Conservation (phyloP, 306 rosid genomes). For the Trifolium dubium region DNA sequence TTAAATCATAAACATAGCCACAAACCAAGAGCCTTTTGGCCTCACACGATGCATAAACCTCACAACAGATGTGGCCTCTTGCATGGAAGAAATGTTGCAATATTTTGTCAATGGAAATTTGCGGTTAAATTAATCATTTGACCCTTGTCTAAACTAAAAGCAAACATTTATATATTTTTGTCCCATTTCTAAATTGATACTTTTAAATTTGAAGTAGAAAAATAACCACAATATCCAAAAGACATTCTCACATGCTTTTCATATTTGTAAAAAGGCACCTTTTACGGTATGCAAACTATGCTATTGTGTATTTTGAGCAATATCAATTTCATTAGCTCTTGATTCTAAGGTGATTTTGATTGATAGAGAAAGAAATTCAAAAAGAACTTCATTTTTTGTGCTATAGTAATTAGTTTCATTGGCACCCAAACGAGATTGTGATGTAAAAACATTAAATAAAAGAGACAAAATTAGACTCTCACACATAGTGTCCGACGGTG, state of each 20-base stretch:
- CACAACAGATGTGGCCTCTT: neutral
- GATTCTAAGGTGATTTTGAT: too few relatives aligned
- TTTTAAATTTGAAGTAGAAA: conserved; percentile 5
- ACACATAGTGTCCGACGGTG: too few relatives aligned
- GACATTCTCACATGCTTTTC: conserved; percentile 7
- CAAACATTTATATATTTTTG: neutral
- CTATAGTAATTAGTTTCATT: too few relatives aligned
- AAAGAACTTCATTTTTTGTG: too few relatives aligned
- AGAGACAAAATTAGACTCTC: too few relatives aligned
- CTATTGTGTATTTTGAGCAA: too few relatives aligned
- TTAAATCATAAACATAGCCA: too few relatives aligned
- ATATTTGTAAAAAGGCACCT: neutral
- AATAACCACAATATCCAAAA: neutral
- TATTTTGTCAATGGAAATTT: neutral
- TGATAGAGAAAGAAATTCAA: too few relatives aligned
- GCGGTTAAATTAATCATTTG: neutral
- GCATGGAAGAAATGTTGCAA: neutral
- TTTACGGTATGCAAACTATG: neutral
- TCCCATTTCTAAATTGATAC: neutral
- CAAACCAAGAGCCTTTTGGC: neutral
- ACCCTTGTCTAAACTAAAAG: neutral
- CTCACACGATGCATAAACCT: neutral
- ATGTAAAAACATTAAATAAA: too few relatives aligned
- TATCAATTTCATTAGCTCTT: too few relatives aligned
- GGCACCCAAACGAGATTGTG: too few relatives aligned